A percentile compares a stretch with the other conserved stretches of the same genome.
phyloP scores from a whole-genome alignment of 1,284 basidiomycete species.

The Volvariella surrecta region DNA sequence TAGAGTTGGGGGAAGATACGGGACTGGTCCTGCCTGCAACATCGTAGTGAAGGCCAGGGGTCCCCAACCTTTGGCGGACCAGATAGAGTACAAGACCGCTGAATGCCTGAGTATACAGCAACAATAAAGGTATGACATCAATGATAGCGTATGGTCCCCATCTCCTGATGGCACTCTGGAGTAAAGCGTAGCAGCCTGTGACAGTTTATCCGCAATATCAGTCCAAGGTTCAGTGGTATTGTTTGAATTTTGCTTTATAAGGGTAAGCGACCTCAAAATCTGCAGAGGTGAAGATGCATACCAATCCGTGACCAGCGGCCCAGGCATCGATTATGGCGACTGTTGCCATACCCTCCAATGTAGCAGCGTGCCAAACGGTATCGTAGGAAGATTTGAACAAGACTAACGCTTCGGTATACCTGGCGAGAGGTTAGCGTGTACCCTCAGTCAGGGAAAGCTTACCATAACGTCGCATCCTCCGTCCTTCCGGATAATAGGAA shows the following conservation, averaged over 20 bases:
- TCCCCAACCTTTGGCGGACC: constrained; percentile 85
- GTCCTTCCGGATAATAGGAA: constrained; percentile 78
- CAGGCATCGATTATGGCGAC: constrained; percentile 76
- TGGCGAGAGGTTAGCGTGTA: constrained; percentile 21
- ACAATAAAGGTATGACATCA: constrained; percentile 60
- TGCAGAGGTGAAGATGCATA: constrained; percentile 27
- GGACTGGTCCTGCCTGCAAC: constrained; percentile 52
- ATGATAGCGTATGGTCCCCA: constrained; percentile 43
- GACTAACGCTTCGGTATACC: constrained; percentile 79
- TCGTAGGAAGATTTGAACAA: constrained; percentile 70
- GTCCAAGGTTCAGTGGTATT: constrained; percentile 53
- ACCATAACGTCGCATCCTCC: constrained; percentile 77
- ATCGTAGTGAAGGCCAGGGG: constrained; percentile 70
- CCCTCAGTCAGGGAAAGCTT: constrained; percentile 16
- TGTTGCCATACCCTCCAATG: constrained; percentile 76
- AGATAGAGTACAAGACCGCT: constrained; percentile 64
- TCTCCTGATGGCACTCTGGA: constrained; percentile 39
- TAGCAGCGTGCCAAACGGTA: constrained; percentile 79
- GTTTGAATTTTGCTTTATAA: constrained; percentile 37
- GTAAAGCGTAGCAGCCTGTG: constrained; percentile 58
- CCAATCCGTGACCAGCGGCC: constrained; percentile 67
- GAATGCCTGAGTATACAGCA: constrained; percentile 61
- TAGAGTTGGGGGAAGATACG: constrained; percentile 46
- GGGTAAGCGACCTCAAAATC: constrained; percentile 13
- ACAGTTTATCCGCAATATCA: constrained; percentile 60